Base-by-base conservation (phyloP, 2,329 filamentous ascomycete genomes). In the Hypoxylon sp. region DNA sequence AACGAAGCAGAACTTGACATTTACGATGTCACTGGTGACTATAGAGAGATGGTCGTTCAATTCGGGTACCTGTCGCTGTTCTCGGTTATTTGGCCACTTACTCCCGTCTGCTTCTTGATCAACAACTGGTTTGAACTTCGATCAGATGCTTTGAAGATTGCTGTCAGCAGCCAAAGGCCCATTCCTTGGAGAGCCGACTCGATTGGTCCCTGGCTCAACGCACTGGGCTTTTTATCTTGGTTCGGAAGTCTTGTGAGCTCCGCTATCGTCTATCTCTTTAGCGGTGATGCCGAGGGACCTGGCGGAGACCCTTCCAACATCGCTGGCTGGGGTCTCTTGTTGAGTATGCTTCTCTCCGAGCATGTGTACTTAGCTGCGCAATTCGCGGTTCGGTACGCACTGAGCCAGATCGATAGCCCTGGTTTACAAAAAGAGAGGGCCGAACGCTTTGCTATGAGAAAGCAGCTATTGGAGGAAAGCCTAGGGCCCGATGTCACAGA, bases 71-170 rank as follows among this genome's bases (percentile, higher is more conserved):
- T 99, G 0, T 91, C 92, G 0, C 86, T 98, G 9, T 98, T 98
- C 79, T 96, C 93, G 0, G 92, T 96, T 2, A 90, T 97, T 60
- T 99, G 96, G 96, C 96, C 96, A 0, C 83, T 98, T n/a, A 94
- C 95, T 0, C 91, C 92, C 1, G 86, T 93, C 62, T 95, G 92
- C 1, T 98, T 98, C 82, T 82, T 98, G 11, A 83, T 96, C 79
- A 98, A 98, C 82, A 97, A 98, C 82, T 98, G 95, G 94, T 83
- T 99, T 63, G 96, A 98, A 78, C 87, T 98, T 41, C 92, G 96
- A 45, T 93, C 93, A 0, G 96, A 99, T 77, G 94, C 95, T 1
- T 87, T 97, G 82, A 99, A 99, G 80, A 97, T 98, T 74, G 94
- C 94, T 61, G 86, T 93, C 51, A 91, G 94, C 79, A 94, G 93